A percentile compares a stretch with the other conserved stretches of the same genome.
phyloP scores from a whole-genome alignment of 495 filamentous ascomycete genomes.

The Penicillium odoratum region DNA sequence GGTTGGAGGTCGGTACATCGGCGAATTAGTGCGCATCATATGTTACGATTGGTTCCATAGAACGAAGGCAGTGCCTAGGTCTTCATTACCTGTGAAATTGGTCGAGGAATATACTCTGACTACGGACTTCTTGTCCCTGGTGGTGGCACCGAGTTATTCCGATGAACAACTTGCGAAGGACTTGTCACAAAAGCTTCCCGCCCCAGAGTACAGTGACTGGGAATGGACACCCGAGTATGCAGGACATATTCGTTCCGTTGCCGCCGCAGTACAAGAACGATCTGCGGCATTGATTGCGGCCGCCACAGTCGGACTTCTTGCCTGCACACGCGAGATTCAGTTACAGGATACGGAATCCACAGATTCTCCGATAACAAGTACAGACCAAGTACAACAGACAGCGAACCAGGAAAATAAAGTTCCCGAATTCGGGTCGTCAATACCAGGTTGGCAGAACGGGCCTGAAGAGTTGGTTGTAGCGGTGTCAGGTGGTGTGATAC shows the following conservation, averaged over 20 bases:
- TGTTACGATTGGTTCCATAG: conserved; percentile 59
- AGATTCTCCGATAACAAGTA: neutral
- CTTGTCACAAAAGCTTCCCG: conserved; percentile 47
- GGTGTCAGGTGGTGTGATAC: conserved; percentile 71
- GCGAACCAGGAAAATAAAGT: conserved; percentile 1
- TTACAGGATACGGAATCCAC: conserved; percentile 18
- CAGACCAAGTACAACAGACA: neutral
- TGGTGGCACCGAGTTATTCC: conserved; percentile 43
- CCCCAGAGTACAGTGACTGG: conserved; percentile 41
- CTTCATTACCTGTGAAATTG: conserved; percentile 49
- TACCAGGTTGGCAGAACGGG: conserved; percentile 26
- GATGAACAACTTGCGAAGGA: conserved; percentile 43
- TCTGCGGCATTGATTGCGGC: conserved; percentile 66
- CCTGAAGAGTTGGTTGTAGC: conserved; percentile 65
- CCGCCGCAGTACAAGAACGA: conserved; percentile 58
- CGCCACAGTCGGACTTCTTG: conserved; percentile 62
- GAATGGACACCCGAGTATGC: conserved; percentile 59
- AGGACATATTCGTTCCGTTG: conserved; percentile 51
- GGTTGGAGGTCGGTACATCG: conserved; percentile 72
- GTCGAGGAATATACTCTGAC: conserved; percentile 55
- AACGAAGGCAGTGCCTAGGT: conserved; percentile 23
- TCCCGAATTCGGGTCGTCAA: conserved; percentile 13
- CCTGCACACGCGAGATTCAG: conserved; percentile 59
- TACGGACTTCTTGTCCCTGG: conserved; percentile 65
- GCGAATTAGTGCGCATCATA: conserved; percentile 68